Conservation (phyloP, 1,139 yeast genomes). For the Kazachstania sp. region DNA sequence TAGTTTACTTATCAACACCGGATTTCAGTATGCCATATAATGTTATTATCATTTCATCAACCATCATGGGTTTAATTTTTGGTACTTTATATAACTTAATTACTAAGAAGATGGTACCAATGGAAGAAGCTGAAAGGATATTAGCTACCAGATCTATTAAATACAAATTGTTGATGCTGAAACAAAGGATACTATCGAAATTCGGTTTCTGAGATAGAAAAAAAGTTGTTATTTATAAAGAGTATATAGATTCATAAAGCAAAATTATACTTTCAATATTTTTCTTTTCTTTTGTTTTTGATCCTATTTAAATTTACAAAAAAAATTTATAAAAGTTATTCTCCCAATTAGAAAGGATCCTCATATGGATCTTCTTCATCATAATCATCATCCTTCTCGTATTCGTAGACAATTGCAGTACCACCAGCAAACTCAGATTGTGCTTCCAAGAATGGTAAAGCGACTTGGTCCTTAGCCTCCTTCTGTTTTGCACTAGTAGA, state of each 20-base stretch:
- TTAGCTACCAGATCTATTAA: constrained; percentile 14
- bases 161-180: constrained; percentile 12
- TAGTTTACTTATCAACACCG: constrained; percentile 87
- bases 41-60: constrained; percentile 88
- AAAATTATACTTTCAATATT: too few species aligned
- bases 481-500: constrained; percentile 68
- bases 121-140: constrained; percentile 55
- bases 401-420: constrained; percentile 92
- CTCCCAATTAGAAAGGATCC: constrained; percentile 61
- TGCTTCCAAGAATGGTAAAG: constrained; percentile 81
- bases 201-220: neutral
- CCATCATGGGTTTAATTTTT: constrained; percentile 85
- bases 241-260: neutral
- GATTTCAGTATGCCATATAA: constrained; percentile 99
- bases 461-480: constrained; percentile 73
- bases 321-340: neutral
- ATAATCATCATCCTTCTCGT: constrained; percentile 75
- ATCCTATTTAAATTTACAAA: neutral
- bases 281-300: neutral
- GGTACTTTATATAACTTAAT: constrained; percentile 78
- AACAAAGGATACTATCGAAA: constrained; percentile 9
- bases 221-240: neutral
- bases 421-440: constrained; percentile 69
- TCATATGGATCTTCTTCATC: constrained; percentile 98
- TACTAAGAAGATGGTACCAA: constrained; percentile 67